phyloP scores from a whole-genome alignment of 352 stramenopile species.

The Pythium monospermum region DNA sequence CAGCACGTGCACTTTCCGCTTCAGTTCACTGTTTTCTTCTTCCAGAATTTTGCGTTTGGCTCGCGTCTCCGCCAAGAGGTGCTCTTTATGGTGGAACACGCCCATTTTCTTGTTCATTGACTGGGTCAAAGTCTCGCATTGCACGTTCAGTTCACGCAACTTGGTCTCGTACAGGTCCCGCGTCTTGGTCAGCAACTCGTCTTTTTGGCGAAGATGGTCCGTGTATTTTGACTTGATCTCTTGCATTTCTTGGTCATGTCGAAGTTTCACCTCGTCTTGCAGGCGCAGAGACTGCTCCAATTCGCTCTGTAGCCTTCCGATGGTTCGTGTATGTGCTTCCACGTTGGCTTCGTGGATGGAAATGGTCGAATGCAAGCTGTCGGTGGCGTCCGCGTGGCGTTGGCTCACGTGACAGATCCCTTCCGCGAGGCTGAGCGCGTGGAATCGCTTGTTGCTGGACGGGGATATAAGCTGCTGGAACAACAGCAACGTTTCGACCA shows the following conservation, averaged over 20 bases:
- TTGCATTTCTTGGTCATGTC: slow-evolving; percentile 67
- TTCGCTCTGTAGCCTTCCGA: slow-evolving; percentile 53
- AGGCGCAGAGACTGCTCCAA: slow-evolving; percentile 51
- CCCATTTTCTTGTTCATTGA: slow-evolving; percentile 75
- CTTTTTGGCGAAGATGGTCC: slow-evolving; percentile 66
- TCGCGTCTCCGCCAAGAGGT: slow-evolving; percentile 61
- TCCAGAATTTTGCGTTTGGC: slow-evolving; percentile 48
- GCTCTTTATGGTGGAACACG: slow-evolving; percentile 60
- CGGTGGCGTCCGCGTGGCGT: slow-evolving; percentile 40
- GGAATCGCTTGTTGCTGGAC: slow-evolving; percentile 56
- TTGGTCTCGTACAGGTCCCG: slow-evolving; percentile 62
- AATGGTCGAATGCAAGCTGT: slow-evolving; percentile 56
- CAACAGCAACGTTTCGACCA: slow-evolving; percentile 58
- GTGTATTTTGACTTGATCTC: slow-evolving; percentile 48
- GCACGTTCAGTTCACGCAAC: slow-evolving; percentile 46
- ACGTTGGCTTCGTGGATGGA: slow-evolving; percentile 39
- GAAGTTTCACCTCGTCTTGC: slow-evolving; percentile 47
- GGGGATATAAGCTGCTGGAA: slow-evolving; percentile 43
- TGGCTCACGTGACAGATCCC: slow-evolving; percentile 53
- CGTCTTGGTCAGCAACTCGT: slow-evolving; percentile 48
- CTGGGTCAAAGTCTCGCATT: slow-evolving; percentile 67
- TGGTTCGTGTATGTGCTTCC: slow-evolving; percentile 35
- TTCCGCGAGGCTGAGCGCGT: slow-evolving; percentile 55
- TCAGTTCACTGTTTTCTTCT: slow-evolving; percentile 72
- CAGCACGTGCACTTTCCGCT: slow-evolving; percentile 71